phyloP scores from a whole-genome alignment of 148 eudicot genomes.

The Dianthus caryophyllus region DNA sequence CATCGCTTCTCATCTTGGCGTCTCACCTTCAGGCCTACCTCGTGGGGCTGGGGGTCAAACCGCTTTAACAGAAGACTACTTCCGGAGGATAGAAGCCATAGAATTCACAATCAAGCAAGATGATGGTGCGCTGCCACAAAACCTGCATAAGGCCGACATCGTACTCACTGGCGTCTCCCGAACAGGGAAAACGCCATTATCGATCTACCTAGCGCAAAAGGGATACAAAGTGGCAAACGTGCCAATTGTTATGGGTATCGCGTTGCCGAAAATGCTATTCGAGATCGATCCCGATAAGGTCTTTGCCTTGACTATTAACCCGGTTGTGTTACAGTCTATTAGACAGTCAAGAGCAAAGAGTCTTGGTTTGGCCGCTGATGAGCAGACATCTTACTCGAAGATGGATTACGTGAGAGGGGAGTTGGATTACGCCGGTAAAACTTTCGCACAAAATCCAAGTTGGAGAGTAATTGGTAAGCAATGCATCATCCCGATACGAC shows the following conservation, averaged over 20 bases:
- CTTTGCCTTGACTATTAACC: constrained; percentile 78
- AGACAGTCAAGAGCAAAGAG: constrained; percentile 74
- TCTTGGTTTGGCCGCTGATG: constrained; percentile 54
- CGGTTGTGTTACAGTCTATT: constrained; percentile 63
- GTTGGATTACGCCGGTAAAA: constrained; percentile 57
- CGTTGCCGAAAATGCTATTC: constrained; percentile 55
- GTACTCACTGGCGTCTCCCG: constrained; percentile 87
- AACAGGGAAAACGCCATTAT: constrained; percentile 87
- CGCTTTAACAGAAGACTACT: constrained; percentile 72
- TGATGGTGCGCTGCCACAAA: constrained; percentile 85
- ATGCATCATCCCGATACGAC: neutral
- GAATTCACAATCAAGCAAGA: constrained; percentile 97
- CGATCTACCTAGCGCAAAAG: constrained; percentile 83
- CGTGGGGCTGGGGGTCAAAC: constrained; percentile 79
- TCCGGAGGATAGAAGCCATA: constrained; percentile 78
- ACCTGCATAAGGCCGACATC: constrained; percentile 67
- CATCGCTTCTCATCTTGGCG: constrained; percentile 74
- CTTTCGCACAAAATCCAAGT: constrained; percentile 67
- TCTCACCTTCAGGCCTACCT: constrained; percentile 84
- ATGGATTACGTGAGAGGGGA: constrained; percentile 77
- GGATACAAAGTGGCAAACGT: constrained; percentile 93
- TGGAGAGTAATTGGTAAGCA: constrained; percentile 94
- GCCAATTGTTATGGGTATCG: constrained; percentile 71
- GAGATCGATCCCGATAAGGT: constrained; percentile 70
- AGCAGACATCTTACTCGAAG: constrained; percentile 51